These are phyloP conservation scores for Balakata baccata DNA, from an alignment of 345 rosid genomes.

Conservation along the genomic window DNA sequence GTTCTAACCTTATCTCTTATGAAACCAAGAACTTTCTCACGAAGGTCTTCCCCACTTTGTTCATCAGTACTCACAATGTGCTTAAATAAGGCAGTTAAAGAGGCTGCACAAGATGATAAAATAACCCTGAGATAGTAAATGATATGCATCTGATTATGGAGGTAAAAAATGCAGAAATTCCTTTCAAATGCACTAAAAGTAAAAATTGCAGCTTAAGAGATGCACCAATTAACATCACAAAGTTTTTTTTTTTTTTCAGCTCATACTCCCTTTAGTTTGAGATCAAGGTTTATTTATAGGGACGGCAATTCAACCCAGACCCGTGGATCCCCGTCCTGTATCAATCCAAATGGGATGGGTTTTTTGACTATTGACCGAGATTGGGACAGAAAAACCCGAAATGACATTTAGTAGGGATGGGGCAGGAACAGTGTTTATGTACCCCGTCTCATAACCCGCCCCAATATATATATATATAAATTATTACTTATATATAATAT, in stretches of 20 bases:
- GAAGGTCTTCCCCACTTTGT: constrained; percentile 67
- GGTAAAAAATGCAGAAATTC: background rate
- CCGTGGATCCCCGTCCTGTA: too few species aligned
- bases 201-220: constrained; percentile 2
- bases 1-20: constrained; percentile 80
- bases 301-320: too few species aligned
- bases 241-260: too few species aligned
- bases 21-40: constrained; percentile 80
- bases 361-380: too few species aligned
- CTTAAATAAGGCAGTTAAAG: constrained; percentile 77
- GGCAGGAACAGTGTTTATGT: too few species aligned
- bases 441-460: too few species aligned
- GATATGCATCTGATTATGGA: background rate
- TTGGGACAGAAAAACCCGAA: too few species aligned
- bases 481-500: too few species aligned
- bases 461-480: too few species aligned
- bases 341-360: too few species aligned
- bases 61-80: constrained; percentile 73
- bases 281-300: too few species aligned
- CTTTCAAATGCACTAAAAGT: background rate
- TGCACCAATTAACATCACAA: background rate
- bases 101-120: constrained; percentile 48
- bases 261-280: background rate
- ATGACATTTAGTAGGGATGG: too few species aligned
- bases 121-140: background rate